phyloP scores from a whole-genome alignment of 2,329 filamentous ascomycete species.

The Thielaviopsis punctulata region DNA sequence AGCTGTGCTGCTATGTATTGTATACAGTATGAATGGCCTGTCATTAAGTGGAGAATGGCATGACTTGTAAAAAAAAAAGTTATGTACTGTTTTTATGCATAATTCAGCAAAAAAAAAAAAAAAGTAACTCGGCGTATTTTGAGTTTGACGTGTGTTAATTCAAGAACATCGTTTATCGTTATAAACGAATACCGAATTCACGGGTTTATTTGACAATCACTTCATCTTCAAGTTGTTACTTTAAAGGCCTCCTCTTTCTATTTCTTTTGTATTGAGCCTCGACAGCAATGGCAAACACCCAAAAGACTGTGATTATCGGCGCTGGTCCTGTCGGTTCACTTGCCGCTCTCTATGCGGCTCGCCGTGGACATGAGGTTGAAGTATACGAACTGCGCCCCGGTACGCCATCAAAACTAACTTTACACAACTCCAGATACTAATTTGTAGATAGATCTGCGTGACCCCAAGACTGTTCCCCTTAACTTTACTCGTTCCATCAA shows the following conservation, averaged over 20 bases:
- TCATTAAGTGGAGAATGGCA: neutral
- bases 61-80: neutral
- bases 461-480: conserved; percentile 64
- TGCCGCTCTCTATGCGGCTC: conserved; percentile 81
- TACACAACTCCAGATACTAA: neutral
- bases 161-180: neutral
- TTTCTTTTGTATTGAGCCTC: neutral
- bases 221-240: neutral
- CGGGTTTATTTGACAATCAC: neutral
- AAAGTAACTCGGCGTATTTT: no score
- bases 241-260: conserved; percentile 3
- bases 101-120: no score
- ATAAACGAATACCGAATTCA: neutral
- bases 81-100: neutral
- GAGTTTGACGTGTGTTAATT: no score
- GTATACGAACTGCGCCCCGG: conserved; percentile 86
- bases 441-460: conserved; percentile 53
- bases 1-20: no score
- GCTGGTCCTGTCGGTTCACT: conserved; percentile 87
- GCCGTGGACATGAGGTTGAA: conserved; percentile 75
- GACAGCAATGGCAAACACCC: conserved; percentile 14
- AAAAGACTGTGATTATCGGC: conserved; percentile 72
- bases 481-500: conserved; percentile 99
- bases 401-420: conserved; percentile 27
- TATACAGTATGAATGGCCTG: neutral